These are phyloP conservation scores for Aureobasidium sp. DNA, from an alignment of 2,329 filamentous ascomycete genomes.

Conservation along the genomic window DNA sequence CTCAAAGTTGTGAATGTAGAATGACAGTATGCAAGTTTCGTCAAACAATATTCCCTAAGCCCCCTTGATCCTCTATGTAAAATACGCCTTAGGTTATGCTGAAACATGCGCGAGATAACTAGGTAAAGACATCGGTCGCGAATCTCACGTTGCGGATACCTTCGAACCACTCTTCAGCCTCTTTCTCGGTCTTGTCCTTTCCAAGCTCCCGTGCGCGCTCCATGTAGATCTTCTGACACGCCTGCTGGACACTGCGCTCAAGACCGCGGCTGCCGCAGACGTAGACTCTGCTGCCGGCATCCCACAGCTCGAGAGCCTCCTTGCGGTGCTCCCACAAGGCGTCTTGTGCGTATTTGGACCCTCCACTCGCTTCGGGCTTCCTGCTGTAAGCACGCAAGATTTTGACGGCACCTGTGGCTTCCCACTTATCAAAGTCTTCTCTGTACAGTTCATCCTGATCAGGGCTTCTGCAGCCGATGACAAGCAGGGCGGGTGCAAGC, in stretches of 20 bases:
- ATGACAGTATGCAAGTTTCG: neutral
- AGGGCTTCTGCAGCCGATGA: slow-evolving; percentile 52
- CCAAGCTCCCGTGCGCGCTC: slow-evolving; percentile 29
- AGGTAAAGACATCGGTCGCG: slow-evolving; percentile 25
- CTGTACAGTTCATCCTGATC: slow-evolving; percentile 52
- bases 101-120: slow-evolving; percentile 10
- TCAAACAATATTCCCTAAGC: neutral
- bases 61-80: neutral
- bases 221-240: slow-evolving; percentile 34
- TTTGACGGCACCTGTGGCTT: slow-evolving; percentile 49
- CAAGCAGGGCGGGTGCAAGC: slow-evolving; percentile 49
- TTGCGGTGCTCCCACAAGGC: slow-evolving; percentile 39
- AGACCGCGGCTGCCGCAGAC: slow-evolving; percentile 52
- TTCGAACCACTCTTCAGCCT: slow-evolving; percentile 21
- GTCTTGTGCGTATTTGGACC: slow-evolving; percentile 47
- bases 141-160: slow-evolving; percentile 17
- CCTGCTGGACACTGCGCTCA: slow-evolving; percentile 36
- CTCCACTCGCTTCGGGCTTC: slow-evolving; percentile 31
- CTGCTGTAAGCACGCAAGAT: slow-evolving; percentile 54
- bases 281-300: slow-evolving; percentile 47
- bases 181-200: slow-evolving; percentile 25
- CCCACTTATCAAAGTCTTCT: slow-evolving; percentile 51
- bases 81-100: neutral
- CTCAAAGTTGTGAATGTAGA: neutral
- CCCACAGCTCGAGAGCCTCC: slow-evolving; percentile 38